A percentile compares a stretch with the other conserved stretches of the same genome.
These are phyloP conservation scores for Camelina sativa DNA, from an alignment of 345 rosid species.

Conservation along the genomic window DNA sequence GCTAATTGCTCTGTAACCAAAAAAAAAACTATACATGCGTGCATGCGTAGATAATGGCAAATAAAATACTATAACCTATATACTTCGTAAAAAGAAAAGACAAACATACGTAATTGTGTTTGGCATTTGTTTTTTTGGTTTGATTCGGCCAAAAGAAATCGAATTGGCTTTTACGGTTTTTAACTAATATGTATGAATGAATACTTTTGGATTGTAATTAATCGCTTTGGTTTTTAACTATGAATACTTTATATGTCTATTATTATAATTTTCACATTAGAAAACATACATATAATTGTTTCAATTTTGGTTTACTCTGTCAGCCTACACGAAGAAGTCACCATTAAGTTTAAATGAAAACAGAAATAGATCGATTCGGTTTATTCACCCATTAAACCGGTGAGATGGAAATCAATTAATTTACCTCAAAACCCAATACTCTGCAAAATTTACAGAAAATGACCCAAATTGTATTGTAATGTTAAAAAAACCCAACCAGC, in stretches of 20 bases:
- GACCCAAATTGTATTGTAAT: neutral
- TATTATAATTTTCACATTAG: too few species aligned
- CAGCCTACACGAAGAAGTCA: too few species aligned
- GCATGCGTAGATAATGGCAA: slow-evolving; percentile 33
- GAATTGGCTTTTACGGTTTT: neutral
- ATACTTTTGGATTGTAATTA: neutral
- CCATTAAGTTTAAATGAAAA: too few species aligned
- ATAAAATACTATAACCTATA: slow-evolving; percentile 14
- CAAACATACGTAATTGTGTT: neutral
- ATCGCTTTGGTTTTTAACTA: neutral
- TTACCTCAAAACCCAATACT: neutral
- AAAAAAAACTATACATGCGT: slow-evolving; percentile 5
- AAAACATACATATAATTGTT: too few species aligned
- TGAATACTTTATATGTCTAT: too few species aligned
- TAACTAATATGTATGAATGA: too few species aligned
- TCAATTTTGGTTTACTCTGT: too few species aligned
- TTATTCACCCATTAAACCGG: neutral
- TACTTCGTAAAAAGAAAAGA: neutral
- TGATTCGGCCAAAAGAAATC: neutral
- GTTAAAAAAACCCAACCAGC: slow-evolving; percentile 4
- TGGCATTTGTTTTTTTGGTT: neutral
- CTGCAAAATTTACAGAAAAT: neutral
- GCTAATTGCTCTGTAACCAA: slow-evolving; percentile 10
- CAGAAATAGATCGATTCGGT: neutral
- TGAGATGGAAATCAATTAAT: slow-evolving; percentile 2